Base-by-base conservation (phyloP, 495 filamentous ascomycete genomes). In the Penicillium steckii region DNA sequence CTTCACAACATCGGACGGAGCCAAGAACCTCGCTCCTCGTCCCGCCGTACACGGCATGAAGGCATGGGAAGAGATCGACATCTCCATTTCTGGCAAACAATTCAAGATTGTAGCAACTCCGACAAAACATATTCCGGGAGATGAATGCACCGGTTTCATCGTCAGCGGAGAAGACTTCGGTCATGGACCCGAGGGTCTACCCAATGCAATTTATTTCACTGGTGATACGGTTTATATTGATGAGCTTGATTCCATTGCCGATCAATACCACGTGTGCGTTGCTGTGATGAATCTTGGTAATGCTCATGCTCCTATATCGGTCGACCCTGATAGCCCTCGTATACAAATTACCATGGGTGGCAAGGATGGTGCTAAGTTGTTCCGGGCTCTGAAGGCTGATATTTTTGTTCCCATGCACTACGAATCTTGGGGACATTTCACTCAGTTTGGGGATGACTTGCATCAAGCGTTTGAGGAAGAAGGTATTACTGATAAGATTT, bases 181-280 rank as follows among this genome's bases (percentile, higher is more conserved):
- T 3, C 24, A 48, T 3, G 56, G 58, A 6, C 18, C 19, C 12
- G 57, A 70, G 33, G 77, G 75, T 7, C 52, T 49, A 5, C 78
- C 76, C 3, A 80, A 81, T 45, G 79, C 73, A 0, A 71, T 83
- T 26, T 83, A 77, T 54, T 78, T 83, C 60, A 74, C 77, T 1
- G 79, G 79, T 1, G 80, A 83, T 45, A 83, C 79, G 0, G 66
- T 82, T 1, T 79, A 81, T 50, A 60, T 81, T 13, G 61, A 69
- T 1, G 76, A 79, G 46, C 52, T 81, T 15, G 48, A 48, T 3
- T 23, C 44, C 4, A 70, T 72, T 22, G 38, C 47, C 0, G 46
- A 62, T 6, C 44, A 38, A 19, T 65, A 19, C 15, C 62, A 72
- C 12, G 21, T 72, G 12, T 21, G 15, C 1, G 63, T 48, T 7